These are phyloP conservation scores for Hsuehochloa calcarea DNA, from an alignment of 176 grass and related monocot species.

Conservation along the genomic window DNA sequence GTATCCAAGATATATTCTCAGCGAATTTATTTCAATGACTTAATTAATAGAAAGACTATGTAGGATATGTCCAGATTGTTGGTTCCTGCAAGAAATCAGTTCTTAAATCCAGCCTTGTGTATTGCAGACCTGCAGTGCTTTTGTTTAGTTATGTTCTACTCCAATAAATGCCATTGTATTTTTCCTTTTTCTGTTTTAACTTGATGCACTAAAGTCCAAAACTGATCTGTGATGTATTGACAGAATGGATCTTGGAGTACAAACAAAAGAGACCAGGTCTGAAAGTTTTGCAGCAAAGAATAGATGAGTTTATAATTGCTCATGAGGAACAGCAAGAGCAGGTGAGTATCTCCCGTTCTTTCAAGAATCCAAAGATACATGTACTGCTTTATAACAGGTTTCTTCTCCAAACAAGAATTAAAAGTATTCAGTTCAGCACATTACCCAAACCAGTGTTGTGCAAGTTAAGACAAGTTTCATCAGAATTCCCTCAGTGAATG, in stretches of 20 bases:
- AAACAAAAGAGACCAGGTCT: conserved; percentile 64
- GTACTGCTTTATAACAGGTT: conserved; percentile 3
- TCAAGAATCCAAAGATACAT: background rate
- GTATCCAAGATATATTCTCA: background rate
- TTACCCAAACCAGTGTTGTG: background rate
- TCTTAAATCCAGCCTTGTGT: background rate
- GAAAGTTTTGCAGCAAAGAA: conserved; percentile 72
- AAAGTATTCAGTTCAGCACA: background rate
- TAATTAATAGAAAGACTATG: conserved; percentile 1
- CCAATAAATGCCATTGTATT: background rate
- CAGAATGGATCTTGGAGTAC: conserved; percentile 91
- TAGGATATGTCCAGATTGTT: background rate
- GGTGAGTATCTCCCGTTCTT: conserved; percentile 38
- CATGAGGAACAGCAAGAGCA: conserved; percentile 81
- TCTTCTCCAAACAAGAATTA: background rate
- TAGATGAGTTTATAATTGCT: conserved; percentile 85
- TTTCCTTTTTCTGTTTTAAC: background rate
- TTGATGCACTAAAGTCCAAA: conserved; percentile 14
- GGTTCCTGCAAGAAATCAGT: background rate
- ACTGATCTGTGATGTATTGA: conserved; percentile 30
- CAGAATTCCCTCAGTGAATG: background rate
- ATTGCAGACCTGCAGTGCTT: background rate
- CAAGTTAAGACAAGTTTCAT: background rate
- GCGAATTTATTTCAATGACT: background rate
- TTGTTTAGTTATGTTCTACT: conserved; percentile 17